Base-by-base conservation (phyloP, 2,329 filamentous ascomycete species). In the Stachybotrys elegans region DNA sequence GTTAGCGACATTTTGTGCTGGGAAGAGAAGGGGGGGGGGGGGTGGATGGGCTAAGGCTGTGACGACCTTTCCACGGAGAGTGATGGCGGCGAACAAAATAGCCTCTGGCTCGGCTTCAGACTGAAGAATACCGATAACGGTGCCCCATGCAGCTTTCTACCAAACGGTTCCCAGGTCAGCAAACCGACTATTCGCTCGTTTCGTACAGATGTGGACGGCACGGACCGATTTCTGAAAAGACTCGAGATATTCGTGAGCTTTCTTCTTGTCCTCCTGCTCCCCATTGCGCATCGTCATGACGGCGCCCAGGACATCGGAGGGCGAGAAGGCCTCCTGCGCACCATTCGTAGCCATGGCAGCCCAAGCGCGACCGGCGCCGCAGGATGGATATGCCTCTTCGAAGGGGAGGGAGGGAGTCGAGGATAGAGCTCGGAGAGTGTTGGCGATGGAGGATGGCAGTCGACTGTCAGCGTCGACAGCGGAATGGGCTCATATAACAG, bases 221-320 rank as follows among this genome's bases (percentile, higher is more conserved):
- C 67, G 44, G 68, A 95, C 92, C 66, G 93, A 97, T 81, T 98
- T 98, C 78, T 98, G 93, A 69, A 97, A 98, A 57, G 82, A 84
- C 69, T 95, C 88, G 48, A 98, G 76, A 64, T 85, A 98, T 63
- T 92, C 83, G 62, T 96, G 91, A 48, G 89, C 91, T 66, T 90
- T 86, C 64, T 86, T 84, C 74, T 97, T 97, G 61, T 87, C 81
- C 53, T 85, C 78, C 59, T 86, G 80, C 61, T 92, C 83, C 54
- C 83, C 86, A 68, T 85, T 87, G 63, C 90, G 84, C 91, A 98
- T 95, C 51, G 91, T 93, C 62, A 84, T 80, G 69, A 97, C 84
- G 51, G 92, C 93, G 55, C 86, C 83, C 57, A 97, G 76, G 56
- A 98, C 88, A 60, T 75, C 73, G 37, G 71, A 67, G 51, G 88